phyloP scores from a whole-genome alignment of 495 filamentous ascomycete species.

The Oidiodendron maius region DNA sequence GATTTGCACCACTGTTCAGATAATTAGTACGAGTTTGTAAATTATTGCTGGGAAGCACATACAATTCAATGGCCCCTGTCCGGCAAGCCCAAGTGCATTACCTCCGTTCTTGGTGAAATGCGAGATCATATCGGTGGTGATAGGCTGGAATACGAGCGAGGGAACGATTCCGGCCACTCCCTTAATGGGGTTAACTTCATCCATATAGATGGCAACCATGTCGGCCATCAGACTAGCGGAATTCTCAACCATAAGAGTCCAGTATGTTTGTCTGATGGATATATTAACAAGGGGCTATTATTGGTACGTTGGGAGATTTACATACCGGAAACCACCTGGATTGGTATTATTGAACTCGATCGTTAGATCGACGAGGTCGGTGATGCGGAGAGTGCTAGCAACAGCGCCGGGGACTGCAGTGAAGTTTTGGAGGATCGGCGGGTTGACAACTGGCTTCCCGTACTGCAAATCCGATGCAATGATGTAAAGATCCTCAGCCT shows the following conservation, averaged over 20 bases:
- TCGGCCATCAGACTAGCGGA: conserved; percentile 28
- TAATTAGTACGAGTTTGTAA: not conserved
- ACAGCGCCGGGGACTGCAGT: conserved; percentile 28
- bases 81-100: conserved; percentile 45
- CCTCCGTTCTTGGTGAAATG: conserved; percentile 39
- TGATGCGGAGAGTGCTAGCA: conserved; percentile 30
- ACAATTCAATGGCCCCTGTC: conserved; percentile 27
- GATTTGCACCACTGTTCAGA: conserved; percentile 25
- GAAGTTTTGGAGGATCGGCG: conserved; percentile 26
- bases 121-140: conserved; percentile 32
- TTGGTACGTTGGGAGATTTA: not conserved
- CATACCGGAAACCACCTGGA: conserved; percentile 35
- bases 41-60: not conserved
- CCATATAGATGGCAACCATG: conserved; percentile 29
- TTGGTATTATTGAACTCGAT: conserved; percentile 33
- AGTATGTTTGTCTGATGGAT: conserved; percentile 32
- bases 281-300: not conserved
- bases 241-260: conserved; percentile 33
- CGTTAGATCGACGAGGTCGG: conserved; percentile 39
- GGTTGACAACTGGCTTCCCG: conserved; percentile 24
- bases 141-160: conserved; percentile 42
- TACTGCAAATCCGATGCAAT: conserved; percentile 22
- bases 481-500: conserved; percentile 29
- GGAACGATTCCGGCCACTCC: conserved; percentile 32
- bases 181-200: conserved; percentile 29